Conservation (phyloP, 306 rosid species). For the Pueraria montana region DNA sequence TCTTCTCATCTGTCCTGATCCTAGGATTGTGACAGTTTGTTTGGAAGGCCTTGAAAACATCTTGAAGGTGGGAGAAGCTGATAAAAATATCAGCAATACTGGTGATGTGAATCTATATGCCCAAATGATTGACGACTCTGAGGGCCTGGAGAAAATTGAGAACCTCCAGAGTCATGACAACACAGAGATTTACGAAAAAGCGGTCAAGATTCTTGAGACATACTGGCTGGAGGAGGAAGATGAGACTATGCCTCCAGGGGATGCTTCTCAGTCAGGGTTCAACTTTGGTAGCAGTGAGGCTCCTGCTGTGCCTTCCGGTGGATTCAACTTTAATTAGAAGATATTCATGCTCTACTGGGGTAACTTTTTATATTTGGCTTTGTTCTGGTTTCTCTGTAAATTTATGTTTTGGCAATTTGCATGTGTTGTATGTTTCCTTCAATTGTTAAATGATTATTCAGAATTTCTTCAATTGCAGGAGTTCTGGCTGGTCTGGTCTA, state of each 20-base stretch:
- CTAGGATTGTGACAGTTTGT: slow-evolving; percentile 94
- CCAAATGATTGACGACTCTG: slow-evolving; percentile 87
- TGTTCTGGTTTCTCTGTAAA: slow-evolving; percentile 19
- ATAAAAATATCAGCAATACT: slow-evolving; percentile 68
- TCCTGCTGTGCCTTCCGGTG: slow-evolving; percentile 88
- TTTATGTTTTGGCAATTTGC: slow-evolving; percentile 24
- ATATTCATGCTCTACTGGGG: slow-evolving; percentile 46
- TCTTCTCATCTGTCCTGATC: slow-evolving; percentile 83
- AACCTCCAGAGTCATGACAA: slow-evolving; percentile 94
- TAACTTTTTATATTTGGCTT: slow-evolving; percentile 34
- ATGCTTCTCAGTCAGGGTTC: slow-evolving; percentile 73
- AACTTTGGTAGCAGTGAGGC: slow-evolving; percentile 67
- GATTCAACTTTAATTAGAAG: slow-evolving; percentile 90
- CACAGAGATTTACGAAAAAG: slow-evolving; percentile 94
- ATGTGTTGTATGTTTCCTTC: slow-evolving; percentile 19
- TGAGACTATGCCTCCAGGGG: slow-evolving; percentile 96
- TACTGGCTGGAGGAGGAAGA: slow-evolving; percentile 98
- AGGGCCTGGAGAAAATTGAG: slow-evolving; percentile 96
- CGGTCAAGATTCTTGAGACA: slow-evolving; percentile 92
- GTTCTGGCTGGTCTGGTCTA: slow-evolving; percentile 42
- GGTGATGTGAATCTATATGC: slow-evolving; percentile 83
- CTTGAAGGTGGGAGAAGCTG: slow-evolving; percentile 95
- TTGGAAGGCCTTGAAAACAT: slow-evolving; percentile 97
- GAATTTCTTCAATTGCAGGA: slow-evolving; percentile 53
- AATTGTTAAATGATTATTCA: neutral